Base-by-base conservation (phyloP, 2,329 filamentous ascomycete species). In the Leptographium radiaticola region DNA sequence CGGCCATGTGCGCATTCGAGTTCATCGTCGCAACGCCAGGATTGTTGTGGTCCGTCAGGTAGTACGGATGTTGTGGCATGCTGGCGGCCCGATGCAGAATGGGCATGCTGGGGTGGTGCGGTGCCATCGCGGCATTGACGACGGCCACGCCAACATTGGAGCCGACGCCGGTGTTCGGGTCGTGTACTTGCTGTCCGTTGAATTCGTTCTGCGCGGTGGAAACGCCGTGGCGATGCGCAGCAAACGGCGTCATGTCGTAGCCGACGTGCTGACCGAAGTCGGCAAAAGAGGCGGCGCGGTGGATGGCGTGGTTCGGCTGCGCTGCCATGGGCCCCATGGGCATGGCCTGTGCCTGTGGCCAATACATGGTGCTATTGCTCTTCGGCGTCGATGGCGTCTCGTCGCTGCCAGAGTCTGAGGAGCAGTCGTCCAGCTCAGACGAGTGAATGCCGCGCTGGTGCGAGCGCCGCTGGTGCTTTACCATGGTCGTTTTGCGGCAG, bases 401-500 rank as follows among this genome's bases (percentile, higher is more conserved):
- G 61, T 77, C 79, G 56, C 70, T 71, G 54, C 76, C 79, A n/a
- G 75, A 77, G 49, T 78, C 76, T 25, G 75, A 81, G 36, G 71
- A 74, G 64, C 69, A 76, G 61, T 79, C 76, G 60, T 77, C 77
- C 44, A 74, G 63, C 60, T 82, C 77, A 53, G 76, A 75, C 43
- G 75, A 72, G 60, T 80, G 72, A 53, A 78, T 68, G 40, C 79
- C 75, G 58, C 78, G 74, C 61, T 81, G 77, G 62, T 83, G 79
- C 2, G 78, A 80, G 31, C 79, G 72, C 52, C 79, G 71, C 63
- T 83, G 79, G 63, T 83, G 80, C 67, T 84, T 84, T 53, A 84
- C 77, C 80, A 83, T 82, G 53, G 81, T 86, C 6, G 82, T 86
- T 66, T 86, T 86, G 53, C 83, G 75, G 66, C 83, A 86, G 65